phyloP scores from a whole-genome alignment of 2,329 filamentous ascomycete species.

The Aspergillus novoparasiticus region DNA sequence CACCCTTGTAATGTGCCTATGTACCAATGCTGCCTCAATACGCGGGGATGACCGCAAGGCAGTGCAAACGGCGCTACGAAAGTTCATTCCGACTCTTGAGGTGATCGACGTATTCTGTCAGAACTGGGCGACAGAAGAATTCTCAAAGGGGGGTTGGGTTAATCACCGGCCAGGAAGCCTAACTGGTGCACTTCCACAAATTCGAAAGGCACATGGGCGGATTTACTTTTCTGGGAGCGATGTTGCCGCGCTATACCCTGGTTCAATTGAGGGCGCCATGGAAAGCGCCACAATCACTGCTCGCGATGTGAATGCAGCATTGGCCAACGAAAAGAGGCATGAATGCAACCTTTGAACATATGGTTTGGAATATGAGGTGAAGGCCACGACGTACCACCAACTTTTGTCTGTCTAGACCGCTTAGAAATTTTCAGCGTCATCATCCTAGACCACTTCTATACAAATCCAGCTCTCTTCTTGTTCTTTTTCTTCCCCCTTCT shows the following conservation, averaged over 20 bases:
- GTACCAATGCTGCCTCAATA: slow-evolving; percentile 15
- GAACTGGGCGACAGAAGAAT: slow-evolving; percentile 17
- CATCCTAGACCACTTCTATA: too few relatives aligned
- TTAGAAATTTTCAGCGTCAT: too few relatives aligned
- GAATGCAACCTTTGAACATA: too few relatives aligned
- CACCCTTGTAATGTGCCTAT: slow-evolving; percentile 16
- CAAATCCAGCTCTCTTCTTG: too few relatives aligned
- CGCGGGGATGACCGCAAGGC: slow-evolving; percentile 6
- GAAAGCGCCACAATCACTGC: slow-evolving; percentile 13
- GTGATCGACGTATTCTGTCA: slow-evolving; percentile 15
- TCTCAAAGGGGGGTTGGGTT: slow-evolving; percentile 18
- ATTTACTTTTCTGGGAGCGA: slow-evolving; percentile 18
- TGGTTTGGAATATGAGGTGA: too few relatives aligned
- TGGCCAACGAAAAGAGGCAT: too few relatives aligned
- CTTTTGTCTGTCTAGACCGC: too few relatives aligned
- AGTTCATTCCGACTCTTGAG: slow-evolving; percentile 9
- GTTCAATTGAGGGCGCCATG: slow-evolving; percentile 19
- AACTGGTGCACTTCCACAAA: slow-evolving; percentile 6
- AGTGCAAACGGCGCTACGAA: slow-evolving; percentile 6
- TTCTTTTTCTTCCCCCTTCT: too few relatives aligned
- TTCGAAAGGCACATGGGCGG: slow-evolving; percentile 17
- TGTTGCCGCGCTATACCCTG: slow-evolving; percentile 8
- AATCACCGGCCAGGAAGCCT: slow-evolving; percentile 16
- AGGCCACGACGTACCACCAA: too few relatives aligned
- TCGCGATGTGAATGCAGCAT: slow-evolving; percentile 4